Evolutionary conservation across 148 eudicot genomes (phyloP).

Genomic region (Spergularia bocconei): DNA sequence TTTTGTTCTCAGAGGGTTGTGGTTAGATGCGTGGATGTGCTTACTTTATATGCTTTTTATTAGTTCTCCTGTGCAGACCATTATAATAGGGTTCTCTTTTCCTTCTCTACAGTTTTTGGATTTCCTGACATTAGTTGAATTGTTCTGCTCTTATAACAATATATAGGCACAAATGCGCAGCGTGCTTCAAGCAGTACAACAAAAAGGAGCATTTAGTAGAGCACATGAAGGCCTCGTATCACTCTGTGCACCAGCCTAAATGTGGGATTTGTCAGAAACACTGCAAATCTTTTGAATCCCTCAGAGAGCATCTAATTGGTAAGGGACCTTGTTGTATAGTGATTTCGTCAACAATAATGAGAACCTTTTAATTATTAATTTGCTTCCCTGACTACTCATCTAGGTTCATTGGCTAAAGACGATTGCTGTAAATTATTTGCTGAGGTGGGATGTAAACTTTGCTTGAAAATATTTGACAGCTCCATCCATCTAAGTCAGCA

Average conservation of each 20-base stretch:
- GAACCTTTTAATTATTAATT: not conserved
- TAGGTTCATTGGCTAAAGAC: slow-evolving; percentile 59
- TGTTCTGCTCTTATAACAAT: not conserved
- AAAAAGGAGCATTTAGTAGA: slow-evolving; percentile 72
- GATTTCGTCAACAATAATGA: not conserved
- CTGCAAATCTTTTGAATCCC: slow-evolving; percentile 70
- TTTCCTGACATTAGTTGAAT: slow-evolving; percentile 2
- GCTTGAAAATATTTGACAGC: slow-evolving; percentile 56
- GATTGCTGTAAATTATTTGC: slow-evolving; percentile 49
- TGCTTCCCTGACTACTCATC: slow-evolving; percentile 3
- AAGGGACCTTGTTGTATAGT: slow-evolving; percentile 16
- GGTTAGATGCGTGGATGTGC: not conserved
- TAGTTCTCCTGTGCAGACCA: not conserved
- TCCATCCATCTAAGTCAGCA: slow-evolving; percentile 45
- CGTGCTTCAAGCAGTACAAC: slow-evolving; percentile 77
- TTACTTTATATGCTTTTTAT: not conserved
- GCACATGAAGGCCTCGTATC: slow-evolving; percentile 67
- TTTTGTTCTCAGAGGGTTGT: not conserved
- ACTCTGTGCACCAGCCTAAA: slow-evolving; percentile 72
- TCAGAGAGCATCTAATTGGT: slow-evolving; percentile 72
- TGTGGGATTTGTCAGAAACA: slow-evolving; percentile 72
- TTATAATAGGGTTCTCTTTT: no score
- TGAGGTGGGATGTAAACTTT: slow-evolving; percentile 57
- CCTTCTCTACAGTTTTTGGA: not conserved
- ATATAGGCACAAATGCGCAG: slow-evolving; percentile 65